phyloP scores from a whole-genome alignment of 1,284 basidiomycete genomes.

The Ceratobasidium sp. region DNA sequence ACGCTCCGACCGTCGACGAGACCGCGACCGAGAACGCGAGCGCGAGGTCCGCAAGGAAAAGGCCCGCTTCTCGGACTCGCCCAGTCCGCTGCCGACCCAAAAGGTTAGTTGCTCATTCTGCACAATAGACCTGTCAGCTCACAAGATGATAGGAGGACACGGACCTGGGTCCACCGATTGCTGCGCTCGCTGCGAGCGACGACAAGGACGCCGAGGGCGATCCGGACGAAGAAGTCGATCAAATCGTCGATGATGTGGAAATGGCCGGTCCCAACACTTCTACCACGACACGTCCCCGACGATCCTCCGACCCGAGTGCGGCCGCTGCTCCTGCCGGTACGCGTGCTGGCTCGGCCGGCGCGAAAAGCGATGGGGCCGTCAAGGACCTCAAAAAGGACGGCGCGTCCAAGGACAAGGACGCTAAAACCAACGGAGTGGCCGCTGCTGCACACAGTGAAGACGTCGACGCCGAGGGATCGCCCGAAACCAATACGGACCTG shows the following conservation, averaged over 20 bases:
- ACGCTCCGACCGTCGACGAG: conserved; percentile 22
- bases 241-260: conserved; percentile 73
- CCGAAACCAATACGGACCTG: conserved; percentile 40
- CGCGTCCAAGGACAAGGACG: neutral
- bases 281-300: neutral
- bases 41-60: conserved; percentile 39
- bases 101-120: conserved; percentile 18
- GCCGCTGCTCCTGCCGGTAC: neutral
- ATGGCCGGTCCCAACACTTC: conserved; percentile 25
- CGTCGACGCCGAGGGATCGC: conserved; percentile 23
- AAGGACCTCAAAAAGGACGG: conserved; percentile 23
- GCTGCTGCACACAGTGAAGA: neutral
- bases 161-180: conserved; percentile 28
- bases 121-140: neutral
- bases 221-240: conserved; percentile 67
- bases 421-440: neutral
- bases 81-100: conserved; percentile 28
- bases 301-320: neutral
- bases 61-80: conserved; percentile 31
- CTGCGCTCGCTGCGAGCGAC: conserved; percentile 60
- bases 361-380: conserved; percentile 21
- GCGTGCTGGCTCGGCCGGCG: conserved; percentile 14
- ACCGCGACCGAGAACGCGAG: conserved; percentile 26
- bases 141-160: neutral
- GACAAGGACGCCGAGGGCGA: conserved; percentile 63